Base-by-base conservation (phyloP, 2,329 filamentous ascomycete genomes). In the Cladosporium sp. region DNA sequence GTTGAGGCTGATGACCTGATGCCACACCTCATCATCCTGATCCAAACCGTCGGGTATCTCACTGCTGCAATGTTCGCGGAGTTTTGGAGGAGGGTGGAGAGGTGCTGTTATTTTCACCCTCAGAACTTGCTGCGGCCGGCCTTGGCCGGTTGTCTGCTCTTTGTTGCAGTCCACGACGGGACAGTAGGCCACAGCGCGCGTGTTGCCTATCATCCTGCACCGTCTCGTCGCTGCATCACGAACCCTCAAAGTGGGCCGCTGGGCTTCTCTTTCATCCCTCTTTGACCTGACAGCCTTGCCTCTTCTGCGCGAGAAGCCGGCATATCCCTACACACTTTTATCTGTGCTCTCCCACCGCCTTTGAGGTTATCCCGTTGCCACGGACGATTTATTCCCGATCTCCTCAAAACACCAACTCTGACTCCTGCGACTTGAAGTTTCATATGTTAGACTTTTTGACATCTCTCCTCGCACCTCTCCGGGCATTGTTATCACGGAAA, bases 1-100 rank as follows among this genome's bases (percentile, higher is more conserved):
- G 36, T 22, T 44, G 48, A 51, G 48, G 48, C 48, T 51, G 48
- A 51, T 43, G 42, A 43, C 42, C 48, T 40, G 32, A 44, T 51
- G 40, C 42, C 42, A 39, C 42, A 30, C 40, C 48, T 17, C 47
- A 42, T 42, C 38, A 42, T 30, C 40, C 15, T 51, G 39, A 48
- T 27, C 48, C 48, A 44, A 39, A 36, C 39, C 38, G 48, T 51
- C 48, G 48, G 48, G 38, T 37, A 18, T 40, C 32, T 27, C 30
- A 17, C 48, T 22, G 30, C 45, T 48, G 45, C 45, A 48, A 39
- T 34, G 44, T 22, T 24, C 27, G 36, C 45, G 29, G 12, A 40
- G 34, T 47, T 11, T 18, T 27, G 24, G 43, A 19, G 20, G 30
- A 47, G 43, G 43, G 43, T 34, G 37, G 22, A 27, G 22, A 29